Conservation (phyloP, 257 asterid genomes). For the Coffea canephora region DNA sequence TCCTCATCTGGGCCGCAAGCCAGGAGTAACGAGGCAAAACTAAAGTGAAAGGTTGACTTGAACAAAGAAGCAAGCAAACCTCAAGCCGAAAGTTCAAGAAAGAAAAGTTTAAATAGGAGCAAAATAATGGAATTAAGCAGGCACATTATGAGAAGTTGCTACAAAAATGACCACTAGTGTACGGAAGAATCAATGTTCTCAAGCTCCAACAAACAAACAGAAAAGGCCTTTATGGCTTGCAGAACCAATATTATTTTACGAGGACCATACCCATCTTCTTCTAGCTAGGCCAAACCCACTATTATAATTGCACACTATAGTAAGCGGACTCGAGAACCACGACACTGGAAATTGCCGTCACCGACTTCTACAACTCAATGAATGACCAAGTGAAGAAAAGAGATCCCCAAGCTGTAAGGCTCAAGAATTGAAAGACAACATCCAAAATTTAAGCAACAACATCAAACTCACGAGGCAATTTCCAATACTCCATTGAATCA, state of each 20-base stretch:
- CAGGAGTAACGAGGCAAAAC: background rate
- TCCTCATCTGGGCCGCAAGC: background rate
- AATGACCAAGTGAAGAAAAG: slow-evolving; percentile 10
- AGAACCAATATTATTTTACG: slow-evolving; percentile 1
- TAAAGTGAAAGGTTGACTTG: background rate
- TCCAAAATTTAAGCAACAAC: slow-evolving; percentile 7
- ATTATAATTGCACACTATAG: slow-evolving; percentile 4
- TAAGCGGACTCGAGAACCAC: background rate
- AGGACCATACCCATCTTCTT: slow-evolving; percentile 1
- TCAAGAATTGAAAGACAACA: background rate
- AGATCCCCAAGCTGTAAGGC: slow-evolving; percentile 6
- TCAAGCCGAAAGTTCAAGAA: too few species aligned
- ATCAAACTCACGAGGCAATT: slow-evolving; percentile 2
- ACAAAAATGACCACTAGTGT: background rate
- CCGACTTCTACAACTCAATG: slow-evolving; percentile 11
- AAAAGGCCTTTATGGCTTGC: background rate
- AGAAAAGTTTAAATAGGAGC: background rate
- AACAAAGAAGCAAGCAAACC: background rate
- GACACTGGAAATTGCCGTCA: slow-evolving; percentile 6
- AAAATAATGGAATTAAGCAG: background rate
- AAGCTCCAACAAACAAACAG: background rate
- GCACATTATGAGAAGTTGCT: background rate
- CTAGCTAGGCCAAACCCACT: slow-evolving; percentile 11
- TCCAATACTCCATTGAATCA: slow-evolving; percentile 1
- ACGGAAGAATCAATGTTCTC: background rate